phyloP scores from a whole-genome alignment of 495 filamentous ascomycete species.

The Glarea lozoyensis region DNA sequence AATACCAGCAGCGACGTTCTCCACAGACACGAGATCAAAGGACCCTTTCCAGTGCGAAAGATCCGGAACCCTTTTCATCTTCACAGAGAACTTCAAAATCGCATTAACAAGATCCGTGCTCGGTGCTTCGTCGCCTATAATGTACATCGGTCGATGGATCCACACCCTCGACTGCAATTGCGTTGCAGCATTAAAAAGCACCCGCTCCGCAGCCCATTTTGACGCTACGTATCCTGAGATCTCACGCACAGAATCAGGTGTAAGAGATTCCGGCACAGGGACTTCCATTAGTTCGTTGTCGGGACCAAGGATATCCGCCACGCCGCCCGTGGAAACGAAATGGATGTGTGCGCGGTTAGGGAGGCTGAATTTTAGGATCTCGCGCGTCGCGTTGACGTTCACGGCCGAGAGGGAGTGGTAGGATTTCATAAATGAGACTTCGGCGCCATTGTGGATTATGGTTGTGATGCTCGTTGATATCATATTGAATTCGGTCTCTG shows the following conservation, averaged over 20 bases:
- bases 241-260: not conserved
- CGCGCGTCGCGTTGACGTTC: conserved; percentile 37
- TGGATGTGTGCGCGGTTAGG: conserved; percentile 28
- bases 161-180: not conserved
- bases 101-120: conserved; percentile 16
- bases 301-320: not conserved
- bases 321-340: not conserved
- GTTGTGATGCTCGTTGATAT: conserved; percentile 28
- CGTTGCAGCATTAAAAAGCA: not conserved
- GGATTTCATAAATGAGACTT: conserved; percentile 37
- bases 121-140: not conserved
- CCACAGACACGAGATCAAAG: not conserved
- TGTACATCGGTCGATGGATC: not conserved
- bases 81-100: conserved; percentile 12
- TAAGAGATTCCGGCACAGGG: not conserved
- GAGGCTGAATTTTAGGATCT: conserved; percentile 28
- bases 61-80: conserved; percentile 9
- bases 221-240: not conserved
- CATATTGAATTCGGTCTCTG: not conserved
- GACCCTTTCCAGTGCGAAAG: not conserved
- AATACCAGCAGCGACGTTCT: not conserved
- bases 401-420: conserved; percentile 31
- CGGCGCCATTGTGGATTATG: conserved; percentile 45
- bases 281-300: no score
- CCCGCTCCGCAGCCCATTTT: not conserved